These are phyloP conservation scores for Colletotrichum horii DNA, from an alignment of 2,329 filamentous ascomycete genomes.

Conservation along the genomic window DNA sequence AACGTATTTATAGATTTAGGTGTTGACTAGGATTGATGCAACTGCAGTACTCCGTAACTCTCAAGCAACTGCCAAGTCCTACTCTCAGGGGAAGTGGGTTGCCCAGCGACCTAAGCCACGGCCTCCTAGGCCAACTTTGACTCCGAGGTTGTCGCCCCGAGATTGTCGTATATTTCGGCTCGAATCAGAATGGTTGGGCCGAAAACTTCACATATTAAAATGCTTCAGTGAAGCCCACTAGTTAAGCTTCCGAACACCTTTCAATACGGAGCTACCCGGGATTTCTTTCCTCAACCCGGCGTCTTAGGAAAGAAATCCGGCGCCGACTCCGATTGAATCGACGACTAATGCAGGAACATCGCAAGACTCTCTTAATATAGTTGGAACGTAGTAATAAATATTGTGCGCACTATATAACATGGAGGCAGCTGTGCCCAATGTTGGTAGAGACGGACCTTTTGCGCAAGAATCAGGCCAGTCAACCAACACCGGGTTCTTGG, in stretches of 20 bases:
- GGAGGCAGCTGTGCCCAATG: no score
- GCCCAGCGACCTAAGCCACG: neutral
- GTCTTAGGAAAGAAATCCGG: no score
- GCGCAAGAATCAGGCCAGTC: rapidly evolving
- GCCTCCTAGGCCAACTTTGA: neutral
- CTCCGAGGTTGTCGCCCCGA: neutral
- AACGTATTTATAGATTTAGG: neutral
- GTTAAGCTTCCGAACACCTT: neutral
- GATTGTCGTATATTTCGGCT: no score
- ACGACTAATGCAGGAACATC: neutral
- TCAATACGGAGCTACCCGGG: neutral
- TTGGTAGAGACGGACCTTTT: no score
- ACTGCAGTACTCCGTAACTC: neutral
- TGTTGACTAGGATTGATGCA: neutral
- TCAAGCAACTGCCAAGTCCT: neutral
- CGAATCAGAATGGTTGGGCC: neutral
- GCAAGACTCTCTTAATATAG: rapidly evolving
- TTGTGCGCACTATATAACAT: no score
- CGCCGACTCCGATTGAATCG: neutral
- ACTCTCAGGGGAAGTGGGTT: neutral
- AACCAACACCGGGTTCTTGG: neutral
- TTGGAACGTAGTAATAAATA: no score
- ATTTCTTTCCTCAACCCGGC: neutral
- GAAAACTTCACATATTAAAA: neutral
- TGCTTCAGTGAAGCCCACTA: neutral